Base-by-base conservation (phyloP, 176 grass and related monocot genomes). In the Echinochloa phyllopogon region DNA sequence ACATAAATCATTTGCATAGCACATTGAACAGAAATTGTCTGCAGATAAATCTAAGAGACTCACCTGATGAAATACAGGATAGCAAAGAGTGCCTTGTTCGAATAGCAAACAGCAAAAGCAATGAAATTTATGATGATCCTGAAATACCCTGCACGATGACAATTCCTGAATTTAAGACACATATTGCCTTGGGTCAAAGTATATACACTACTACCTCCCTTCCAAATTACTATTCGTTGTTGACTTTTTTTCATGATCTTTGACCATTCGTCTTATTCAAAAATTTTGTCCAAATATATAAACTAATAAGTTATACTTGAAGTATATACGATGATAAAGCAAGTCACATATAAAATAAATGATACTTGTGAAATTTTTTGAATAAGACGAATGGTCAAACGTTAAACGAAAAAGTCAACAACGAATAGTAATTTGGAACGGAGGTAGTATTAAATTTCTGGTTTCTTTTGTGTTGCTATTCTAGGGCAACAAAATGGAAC, bases 71-170 rank as follows among this genome's bases (percentile, higher is more conserved):
- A 93, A 85, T 98, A 98, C 36, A 98, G 81, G 65, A 98, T 63
- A 40, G 96, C 91, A 89, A 98, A 98, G 55, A 98, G 81, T 37
- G 51, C 55, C 71, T 86, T 95, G 58, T 98, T 82, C 18, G 89
- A 89, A 78, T 89, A 87, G 77, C 91, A 98, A 65, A 91, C 75
- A 25, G 86, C 85, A 90, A 98, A 95, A 76, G 93, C 96, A 60
- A 93, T 77, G 75, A 84, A 90, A 77, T 98, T 98, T 77, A 98
- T 87, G 72, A 98, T 92, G 83, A 98, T 83, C 78, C 96, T 95
- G 72, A 98, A 85, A 87, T 98, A 95, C 58, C 93, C 93, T 98
- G 89, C 42, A 84, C 23, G 56, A 52, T 52, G 59, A 73, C 29
- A 69, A 64, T 66, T 37, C 29, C 37, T 8, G 10, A 18, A 37